Evolutionary conservation across 352 stramenopile species (phyloP).

Genomic region (Aphanomyces stellatus): DNA sequence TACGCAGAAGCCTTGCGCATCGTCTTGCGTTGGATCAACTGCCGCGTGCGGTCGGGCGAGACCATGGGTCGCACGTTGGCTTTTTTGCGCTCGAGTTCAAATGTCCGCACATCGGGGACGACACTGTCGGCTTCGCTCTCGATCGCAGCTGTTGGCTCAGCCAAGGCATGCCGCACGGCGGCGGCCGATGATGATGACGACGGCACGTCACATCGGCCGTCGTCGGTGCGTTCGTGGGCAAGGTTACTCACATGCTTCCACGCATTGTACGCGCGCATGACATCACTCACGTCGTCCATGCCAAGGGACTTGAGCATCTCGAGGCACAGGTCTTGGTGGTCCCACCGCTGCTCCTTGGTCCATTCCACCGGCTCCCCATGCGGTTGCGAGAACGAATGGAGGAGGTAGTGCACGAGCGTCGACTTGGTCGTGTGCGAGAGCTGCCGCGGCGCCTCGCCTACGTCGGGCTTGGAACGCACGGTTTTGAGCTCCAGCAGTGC

Average conservation of each 20-base stretch:
- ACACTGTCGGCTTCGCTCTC: not conserved
- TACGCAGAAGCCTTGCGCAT: too few species aligned
- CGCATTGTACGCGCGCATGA: constrained; percentile 11
- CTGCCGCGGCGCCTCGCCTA: not conserved
- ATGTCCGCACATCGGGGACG: not conserved
- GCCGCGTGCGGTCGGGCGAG: not conserved
- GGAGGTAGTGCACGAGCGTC: constrained; percentile 4
- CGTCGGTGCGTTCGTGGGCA: not conserved
- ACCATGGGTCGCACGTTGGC: not conserved
- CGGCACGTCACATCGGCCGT: not conserved
- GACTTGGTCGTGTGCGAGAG: not conserved
- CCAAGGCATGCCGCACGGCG: too few species aligned
- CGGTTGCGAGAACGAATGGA: constrained; percentile 1
- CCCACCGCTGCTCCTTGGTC: constrained; percentile 10
- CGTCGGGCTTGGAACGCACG: not conserved
- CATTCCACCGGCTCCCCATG: not conserved
- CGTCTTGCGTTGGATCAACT: not conserved
- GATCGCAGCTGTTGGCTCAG: not conserved
- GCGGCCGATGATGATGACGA: not conserved
- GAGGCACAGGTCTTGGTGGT: constrained; percentile 17
- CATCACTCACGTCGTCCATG: constrained; percentile 5
- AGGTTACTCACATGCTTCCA: constrained; percentile 13
- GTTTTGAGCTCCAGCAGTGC: constrained; percentile 11
- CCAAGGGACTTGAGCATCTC: constrained; percentile 9
- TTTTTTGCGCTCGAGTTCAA: not conserved